These are phyloP conservation scores for Euphorbia corollata DNA, from an alignment of 441 rosid genomes.

Conservation along the genomic window DNA sequence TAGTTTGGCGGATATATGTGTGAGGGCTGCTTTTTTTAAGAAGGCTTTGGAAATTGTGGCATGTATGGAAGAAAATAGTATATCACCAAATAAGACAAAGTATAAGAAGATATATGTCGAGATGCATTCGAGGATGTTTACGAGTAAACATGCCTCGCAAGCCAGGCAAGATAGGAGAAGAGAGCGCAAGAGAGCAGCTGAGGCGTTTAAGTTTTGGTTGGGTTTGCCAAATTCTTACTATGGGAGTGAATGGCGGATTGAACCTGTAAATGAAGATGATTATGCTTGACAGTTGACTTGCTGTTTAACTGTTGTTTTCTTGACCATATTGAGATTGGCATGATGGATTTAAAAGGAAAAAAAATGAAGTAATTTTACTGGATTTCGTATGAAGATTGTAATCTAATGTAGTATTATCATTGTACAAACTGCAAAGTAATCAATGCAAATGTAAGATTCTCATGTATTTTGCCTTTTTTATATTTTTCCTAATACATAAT, in stretches of 20 bases:
- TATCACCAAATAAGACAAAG: slow-evolving; percentile 79
- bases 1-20: slow-evolving; percentile 26
- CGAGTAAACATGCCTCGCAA: slow-evolving; percentile 90
- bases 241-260: slow-evolving; percentile 69
- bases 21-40: slow-evolving; percentile 81
- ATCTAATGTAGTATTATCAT: slow-evolving; percentile 8
- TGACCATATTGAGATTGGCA: slow-evolving; percentile 17
- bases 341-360: not conserved
- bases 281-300: slow-evolving; percentile 9
- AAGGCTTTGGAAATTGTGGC: slow-evolving; percentile 90
- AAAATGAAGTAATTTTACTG: not conserved
- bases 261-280: slow-evolving; percentile 28
- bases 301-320: not conserved
- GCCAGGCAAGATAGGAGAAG: slow-evolving; percentile 67
- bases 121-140: slow-evolving; percentile 95
- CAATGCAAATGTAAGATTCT: too few species aligned
- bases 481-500: not conserved
- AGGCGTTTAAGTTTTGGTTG: slow-evolving; percentile 95
- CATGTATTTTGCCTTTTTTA: too few species aligned
- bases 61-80: slow-evolving; percentile 88
- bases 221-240: slow-evolving; percentile 91
- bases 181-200: slow-evolving; percentile 85
- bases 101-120: slow-evolving; percentile 79
- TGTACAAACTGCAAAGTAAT: not conserved
- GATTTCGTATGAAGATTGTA: not conserved